A percentile compares a stretch with the other conserved stretches of the same genome.
phyloP scores from a whole-genome alignment of 352 stramenopile species.

The Thraustochytrium sp. region DNA sequence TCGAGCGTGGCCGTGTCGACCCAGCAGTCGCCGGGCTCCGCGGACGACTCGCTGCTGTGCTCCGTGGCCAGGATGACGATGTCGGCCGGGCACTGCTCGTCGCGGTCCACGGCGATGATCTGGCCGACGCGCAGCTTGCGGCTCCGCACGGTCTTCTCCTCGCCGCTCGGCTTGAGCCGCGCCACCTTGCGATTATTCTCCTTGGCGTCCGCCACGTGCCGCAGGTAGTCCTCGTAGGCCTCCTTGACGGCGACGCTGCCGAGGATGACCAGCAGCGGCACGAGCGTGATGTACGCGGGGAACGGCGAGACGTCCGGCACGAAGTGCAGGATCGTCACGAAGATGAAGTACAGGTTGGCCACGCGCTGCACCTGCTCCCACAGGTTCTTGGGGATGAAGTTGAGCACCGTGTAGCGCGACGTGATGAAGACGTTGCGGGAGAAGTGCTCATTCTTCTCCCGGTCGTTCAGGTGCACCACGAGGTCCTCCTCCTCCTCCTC shows the following conservation, averaged over 20 bases:
- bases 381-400: conserved; percentile 21
- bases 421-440: conserved; percentile 32
- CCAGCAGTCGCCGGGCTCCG: conserved; percentile 56
- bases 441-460: conserved; percentile 30
- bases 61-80: conserved; percentile 66
- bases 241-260: conserved; percentile 56
- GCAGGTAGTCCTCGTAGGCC: conserved; percentile 31
- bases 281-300: conserved; percentile 51
- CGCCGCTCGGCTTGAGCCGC: conserved; percentile 48
- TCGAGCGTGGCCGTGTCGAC: conserved; percentile 81
- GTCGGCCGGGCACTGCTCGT: conserved; percentile 77
- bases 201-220: conserved; percentile 63
- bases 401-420: neutral
- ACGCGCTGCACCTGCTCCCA: conserved; percentile 80
- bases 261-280: conserved; percentile 46
- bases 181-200: conserved; percentile 61
- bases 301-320: conserved; percentile 64
- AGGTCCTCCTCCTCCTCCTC: neutral
- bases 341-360: conserved; percentile 86
- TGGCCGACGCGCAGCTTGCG: conserved; percentile 73
- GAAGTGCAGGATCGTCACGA: conserved; percentile 82
- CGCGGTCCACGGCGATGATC: conserved; percentile 71
- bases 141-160: conserved; percentile 20
- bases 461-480: conserved; percentile 29
- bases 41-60: neutral